Percentiles rank a stretch among this genome's conserved stretches.
Conservation (phyloP, 2,329 filamentous ascomycete genomes). For the Aspergillus felis region DNA sequence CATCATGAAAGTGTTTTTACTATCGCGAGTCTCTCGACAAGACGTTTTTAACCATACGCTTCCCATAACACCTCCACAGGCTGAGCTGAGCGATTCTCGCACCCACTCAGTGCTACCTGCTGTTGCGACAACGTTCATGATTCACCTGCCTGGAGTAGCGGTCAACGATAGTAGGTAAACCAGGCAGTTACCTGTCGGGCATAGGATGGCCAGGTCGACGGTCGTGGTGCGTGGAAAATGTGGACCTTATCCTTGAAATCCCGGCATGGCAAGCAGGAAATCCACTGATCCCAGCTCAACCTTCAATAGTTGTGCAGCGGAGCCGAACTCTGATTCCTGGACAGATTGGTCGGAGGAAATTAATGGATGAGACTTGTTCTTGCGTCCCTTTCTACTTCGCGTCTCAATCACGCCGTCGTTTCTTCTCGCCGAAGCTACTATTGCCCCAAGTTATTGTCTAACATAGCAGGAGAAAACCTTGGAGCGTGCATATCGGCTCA, state of each 20-base stretch:
- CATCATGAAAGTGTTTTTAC: not conserved
- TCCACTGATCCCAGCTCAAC: not conserved
- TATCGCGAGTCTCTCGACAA: not conserved
- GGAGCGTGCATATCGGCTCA: not conserved
- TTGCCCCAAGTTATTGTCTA: not conserved
- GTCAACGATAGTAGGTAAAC: not conserved
- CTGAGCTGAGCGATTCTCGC: not conserved
- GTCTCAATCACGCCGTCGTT: not conserved
- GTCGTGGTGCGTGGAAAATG: not conserved
- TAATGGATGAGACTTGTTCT: not conserved
- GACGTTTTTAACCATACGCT: not conserved
- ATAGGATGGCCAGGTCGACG: not conserved
- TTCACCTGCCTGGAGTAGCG: not conserved
- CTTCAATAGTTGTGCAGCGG: not conserved
- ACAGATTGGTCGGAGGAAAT: not conserved
- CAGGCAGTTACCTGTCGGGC: not conserved
- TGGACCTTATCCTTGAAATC: not conserved
- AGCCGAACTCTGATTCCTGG: not conserved
- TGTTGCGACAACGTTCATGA: not conserved
- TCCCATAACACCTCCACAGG: not conserved
- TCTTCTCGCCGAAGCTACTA: not conserved
- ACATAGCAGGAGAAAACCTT: not conserved
- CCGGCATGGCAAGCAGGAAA: not conserved
- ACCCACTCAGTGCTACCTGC: not conserved
- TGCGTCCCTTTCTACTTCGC: not conserved